Evolutionary conservation across 2,329 filamentous ascomycete genomes (phyloP), one percentile per base, ranked within the genome.

Genomic region (Xylaria sp.): DNA sequence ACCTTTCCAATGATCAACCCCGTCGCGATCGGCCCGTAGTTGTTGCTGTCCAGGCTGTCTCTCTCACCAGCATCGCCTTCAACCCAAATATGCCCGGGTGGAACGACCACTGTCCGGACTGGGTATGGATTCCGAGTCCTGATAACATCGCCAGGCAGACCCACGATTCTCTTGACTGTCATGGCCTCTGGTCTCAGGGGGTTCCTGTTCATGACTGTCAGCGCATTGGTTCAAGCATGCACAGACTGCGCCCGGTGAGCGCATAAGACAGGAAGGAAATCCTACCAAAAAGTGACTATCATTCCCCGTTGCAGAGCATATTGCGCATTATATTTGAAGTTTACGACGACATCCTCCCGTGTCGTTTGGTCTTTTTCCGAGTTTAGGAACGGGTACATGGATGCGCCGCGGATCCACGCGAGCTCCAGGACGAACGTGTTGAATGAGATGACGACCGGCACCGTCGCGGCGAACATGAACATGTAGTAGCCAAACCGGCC

Each of bases 1-100:
- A 92, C 85, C 68, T 81, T 86, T 0, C 92, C 92, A 44, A 86
- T 85, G 42, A 97, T 83, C 64, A 97, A 72, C 57, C 83, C 84
- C 64, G 84, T 84, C 23, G 89, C 88, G 52, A 95, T 85, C 3
- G 94, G 91, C 0, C 94, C 94, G 73, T 95, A 97, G 10, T 85
- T 85, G 75, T 96, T 96, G 74, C 92, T 96, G 76, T 99, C 94
- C 61, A 87, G 73, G 58, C 85, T 91, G 68, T 83, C 83, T 54
- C 83, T 80, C 67, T 84, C 83, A 68, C 83, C 83, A 10, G 89
- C 91, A 71, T 99, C 94, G 1, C 94, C 94, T 72, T 97, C 93
- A 0, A 99, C 85, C 94, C 94, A 99, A 34, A 97, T 81, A 76
- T 97, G 92, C 16, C 91, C 91, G 63, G 81, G 81, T 4, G 92